Conservation (phyloP, 202 grass and related monocot genomes). For the Cymbopogon flexuosus region DNA sequence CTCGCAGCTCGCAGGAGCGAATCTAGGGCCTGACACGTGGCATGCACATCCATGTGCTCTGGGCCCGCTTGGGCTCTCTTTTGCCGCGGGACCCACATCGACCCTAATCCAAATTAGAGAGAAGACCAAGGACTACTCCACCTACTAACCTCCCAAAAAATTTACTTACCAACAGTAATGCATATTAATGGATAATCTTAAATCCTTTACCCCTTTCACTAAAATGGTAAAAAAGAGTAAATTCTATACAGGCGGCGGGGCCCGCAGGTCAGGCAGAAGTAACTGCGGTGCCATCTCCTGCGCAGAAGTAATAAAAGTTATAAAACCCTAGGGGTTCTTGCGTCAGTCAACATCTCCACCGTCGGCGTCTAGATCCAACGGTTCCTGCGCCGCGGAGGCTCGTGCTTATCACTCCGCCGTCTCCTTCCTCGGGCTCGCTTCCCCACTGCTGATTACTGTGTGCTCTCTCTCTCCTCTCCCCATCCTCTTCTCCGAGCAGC, state of each 20-base stretch:
- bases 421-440: conserved; percentile 30
- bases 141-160: neutral
- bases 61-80: conserved; percentile 29
- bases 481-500: conserved; percentile 6
- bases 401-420: conserved; percentile 64
- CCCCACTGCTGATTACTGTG: conserved; percentile 40
- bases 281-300: conserved; percentile 23
- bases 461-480: conserved; percentile 1
- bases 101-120: conserved; percentile 12
- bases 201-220: neutral
- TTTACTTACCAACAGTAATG: neutral
- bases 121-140: neutral
- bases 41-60: neutral
- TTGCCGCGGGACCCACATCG: conserved; percentile 21
- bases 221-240: conserved; percentile 2
- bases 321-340: conserved; percentile 76
- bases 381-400: neutral
- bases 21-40: conserved; percentile 50
- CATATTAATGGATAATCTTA: neutral
- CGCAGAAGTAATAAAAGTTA: conserved; percentile 35
- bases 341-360: conserved; percentile 32
- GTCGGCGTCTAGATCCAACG: conserved; percentile 33
- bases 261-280: conserved; percentile 34
- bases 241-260: neutral
- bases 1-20: conserved; percentile 35